A percentile compares a stretch with the other conserved stretches of the same genome.
Evolutionary conservation across 2,329 filamentous ascomycete species (phyloP).

Genomic region (Rhynchosporium graminicola): DNA sequence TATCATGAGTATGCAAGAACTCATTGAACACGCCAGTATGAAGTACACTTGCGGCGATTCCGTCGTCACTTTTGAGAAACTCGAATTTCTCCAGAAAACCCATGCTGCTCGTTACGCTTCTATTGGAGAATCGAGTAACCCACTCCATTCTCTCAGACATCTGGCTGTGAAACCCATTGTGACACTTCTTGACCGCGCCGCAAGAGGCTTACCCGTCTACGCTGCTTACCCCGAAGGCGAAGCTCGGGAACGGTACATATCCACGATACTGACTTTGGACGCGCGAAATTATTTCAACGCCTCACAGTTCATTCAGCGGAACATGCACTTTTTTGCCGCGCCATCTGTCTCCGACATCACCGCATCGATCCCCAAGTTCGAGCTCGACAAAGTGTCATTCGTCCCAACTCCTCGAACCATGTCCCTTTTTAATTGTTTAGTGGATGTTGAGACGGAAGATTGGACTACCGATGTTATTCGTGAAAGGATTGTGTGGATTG

Average conservation of each 20-base stretch:
- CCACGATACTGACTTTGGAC: slow-evolving; percentile 53
- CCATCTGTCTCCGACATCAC: slow-evolving; percentile 30
- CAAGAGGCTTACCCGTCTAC: slow-evolving; percentile 24
- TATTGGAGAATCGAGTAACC: slow-evolving; percentile 19
- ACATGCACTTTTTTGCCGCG: slow-evolving; percentile 58
- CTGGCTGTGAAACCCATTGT: slow-evolving; percentile 37
- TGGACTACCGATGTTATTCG: slow-evolving; percentile 13
- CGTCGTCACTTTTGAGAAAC: slow-evolving; percentile 76
- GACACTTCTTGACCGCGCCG: slow-evolving; percentile 23
- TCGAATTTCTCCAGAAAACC: slow-evolving; percentile 74
- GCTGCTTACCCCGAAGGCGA: slow-evolving; percentile 37
- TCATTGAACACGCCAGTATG: slow-evolving; percentile 73
- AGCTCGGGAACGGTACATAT: slow-evolving; percentile 49
- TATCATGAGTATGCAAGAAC: slow-evolving; percentile 67
- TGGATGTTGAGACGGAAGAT: slow-evolving; percentile 19
- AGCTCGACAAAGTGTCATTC: slow-evolving; percentile 22
- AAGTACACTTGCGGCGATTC: slow-evolving; percentile 92
- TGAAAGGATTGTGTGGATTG: slow-evolving; percentile 17
- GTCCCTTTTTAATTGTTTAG: slow-evolving; percentile 23
- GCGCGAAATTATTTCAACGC: slow-evolving; percentile 59
- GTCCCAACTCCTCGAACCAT: slow-evolving; percentile 7
- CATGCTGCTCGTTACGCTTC: slow-evolving; percentile 48
- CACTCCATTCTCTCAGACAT: slow-evolving; percentile 32
- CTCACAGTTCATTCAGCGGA: slow-evolving; percentile 54
- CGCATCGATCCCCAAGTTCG: slow-evolving; percentile 23